Conservation (phyloP, 75 land plant genomes). For the Cryptomeria japonica region DNA sequence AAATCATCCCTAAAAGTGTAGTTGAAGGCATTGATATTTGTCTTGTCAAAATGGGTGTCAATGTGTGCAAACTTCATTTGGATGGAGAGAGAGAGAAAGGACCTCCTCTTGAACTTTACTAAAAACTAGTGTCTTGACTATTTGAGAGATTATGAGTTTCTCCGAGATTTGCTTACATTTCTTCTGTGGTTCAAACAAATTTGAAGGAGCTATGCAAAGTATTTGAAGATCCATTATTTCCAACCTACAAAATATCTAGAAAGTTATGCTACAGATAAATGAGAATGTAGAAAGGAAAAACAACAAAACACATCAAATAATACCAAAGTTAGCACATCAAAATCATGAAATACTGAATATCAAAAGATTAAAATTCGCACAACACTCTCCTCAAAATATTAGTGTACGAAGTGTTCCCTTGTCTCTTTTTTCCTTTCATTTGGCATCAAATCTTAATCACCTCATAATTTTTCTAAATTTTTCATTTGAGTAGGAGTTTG, state of each 20-base stretch:
- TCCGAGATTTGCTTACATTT: slow-evolving; percentile 89
- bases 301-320: neutral
- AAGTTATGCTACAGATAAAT: neutral
- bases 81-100: neutral
- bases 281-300: neutral
- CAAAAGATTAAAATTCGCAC: no score
- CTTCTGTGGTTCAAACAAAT: slow-evolving; percentile 83
- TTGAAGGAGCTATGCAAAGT: slow-evolving; percentile 90
- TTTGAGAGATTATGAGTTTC: slow-evolving; percentile 95
- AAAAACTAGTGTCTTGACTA: slow-evolving; percentile 93
- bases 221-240: slow-evolving; percentile 99
- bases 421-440: no score
- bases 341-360: neutral
- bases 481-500: no score
- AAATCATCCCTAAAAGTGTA: no score
- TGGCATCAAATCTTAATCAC: no score
- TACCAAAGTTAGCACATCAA: neutral
- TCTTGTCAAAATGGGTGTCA: neutral
- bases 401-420: no score
- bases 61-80: neutral
- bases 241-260: slow-evolving; percentile 57
- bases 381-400: no score
- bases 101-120: slow-evolving; percentile 98
- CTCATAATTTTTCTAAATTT: no score
- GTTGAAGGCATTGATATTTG: neutral